A percentile compares a stretch with the other conserved stretches of the same genome.
These are phyloP conservation scores for Trametes hirsuta DNA, from an alignment of 1,284 basidiomycete genomes.

Conservation along the genomic window DNA sequence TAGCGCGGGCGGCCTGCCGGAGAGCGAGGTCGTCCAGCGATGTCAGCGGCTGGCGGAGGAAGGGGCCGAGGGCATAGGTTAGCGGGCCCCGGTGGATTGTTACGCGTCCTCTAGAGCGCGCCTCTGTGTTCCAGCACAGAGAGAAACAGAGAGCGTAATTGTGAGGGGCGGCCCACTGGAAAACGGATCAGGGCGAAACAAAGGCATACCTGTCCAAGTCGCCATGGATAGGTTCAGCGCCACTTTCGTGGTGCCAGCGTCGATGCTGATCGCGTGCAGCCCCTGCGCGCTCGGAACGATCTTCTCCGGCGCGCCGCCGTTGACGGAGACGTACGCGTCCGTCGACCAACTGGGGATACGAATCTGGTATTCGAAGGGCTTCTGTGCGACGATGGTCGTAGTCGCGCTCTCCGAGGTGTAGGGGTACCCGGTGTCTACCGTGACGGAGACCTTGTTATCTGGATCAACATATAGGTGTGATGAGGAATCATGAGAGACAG, in stretches of 20 bases:
- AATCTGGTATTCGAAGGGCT: conserved; percentile 55
- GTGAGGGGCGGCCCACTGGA: no score
- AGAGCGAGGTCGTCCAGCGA: no score
- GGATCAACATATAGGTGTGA: not conserved
- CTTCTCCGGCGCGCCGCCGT: conserved; percentile 34
- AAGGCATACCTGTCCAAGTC: conserved; percentile 47
- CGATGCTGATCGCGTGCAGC: conserved; percentile 47
- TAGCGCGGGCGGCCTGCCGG: no score
- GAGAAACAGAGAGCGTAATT: no score
- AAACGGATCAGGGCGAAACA: not conserved
- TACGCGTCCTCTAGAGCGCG: conserved; percentile 52
- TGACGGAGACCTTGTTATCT: conserved; percentile 50
- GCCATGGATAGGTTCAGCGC: conserved; percentile 50
- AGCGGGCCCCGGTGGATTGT: conserved; percentile 59
- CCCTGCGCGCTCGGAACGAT: conserved; percentile 48
- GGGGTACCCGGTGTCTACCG: conserved; percentile 57
- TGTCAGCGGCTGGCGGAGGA: conserved; percentile 44
- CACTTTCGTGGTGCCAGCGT: conserved; percentile 49
- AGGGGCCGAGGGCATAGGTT: conserved; percentile 56
- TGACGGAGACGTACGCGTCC: conserved; percentile 51
- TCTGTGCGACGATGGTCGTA: conserved; percentile 50
- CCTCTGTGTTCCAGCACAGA: conserved; percentile 37
- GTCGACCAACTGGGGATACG: conserved; percentile 60
- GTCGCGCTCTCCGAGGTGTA: conserved; percentile 52
- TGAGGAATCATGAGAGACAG: no score